Percentiles rank a stretch among this genome's conserved stretches.
Evolutionary conservation across 2,329 filamentous ascomycete genomes (phyloP).

Genomic region (Cladosporium sp.): DNA sequence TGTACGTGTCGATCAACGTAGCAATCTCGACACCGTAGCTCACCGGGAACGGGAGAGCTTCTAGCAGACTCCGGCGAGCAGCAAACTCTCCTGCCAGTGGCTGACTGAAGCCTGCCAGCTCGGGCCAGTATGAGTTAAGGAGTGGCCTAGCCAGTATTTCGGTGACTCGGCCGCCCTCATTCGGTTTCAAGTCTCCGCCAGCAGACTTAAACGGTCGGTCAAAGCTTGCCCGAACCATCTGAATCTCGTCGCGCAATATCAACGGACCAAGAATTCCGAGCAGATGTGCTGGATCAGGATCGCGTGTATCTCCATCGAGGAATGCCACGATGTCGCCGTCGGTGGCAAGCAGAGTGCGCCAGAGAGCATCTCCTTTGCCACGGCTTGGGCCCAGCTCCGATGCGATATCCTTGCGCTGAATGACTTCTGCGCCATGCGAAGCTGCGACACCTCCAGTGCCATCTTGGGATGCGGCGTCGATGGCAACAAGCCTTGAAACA

Average conservation of each 20-base stretch:
- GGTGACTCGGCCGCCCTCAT: constrained; percentile 1
- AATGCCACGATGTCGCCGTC: constrained; percentile 10
- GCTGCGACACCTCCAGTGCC: constrained; percentile 1
- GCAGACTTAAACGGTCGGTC: constrained; percentile 3
- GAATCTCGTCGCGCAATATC: not conserved
- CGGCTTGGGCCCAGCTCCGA: not conserved
- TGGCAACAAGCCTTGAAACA: not conserved
- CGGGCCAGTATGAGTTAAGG: constrained; percentile 2
- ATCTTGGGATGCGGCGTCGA: constrained; percentile 6
- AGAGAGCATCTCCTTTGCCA: constrained; percentile 9
- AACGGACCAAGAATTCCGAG: constrained; percentile 4
- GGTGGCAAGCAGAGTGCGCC: constrained; percentile 1
- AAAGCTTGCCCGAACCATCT: constrained; percentile 8
- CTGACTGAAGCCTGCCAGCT: constrained; percentile 5
- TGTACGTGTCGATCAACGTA: constrained; percentile 7
- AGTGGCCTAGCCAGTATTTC: not conserved
- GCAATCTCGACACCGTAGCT: constrained; percentile 10
- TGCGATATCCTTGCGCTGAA: constrained; percentile 4
- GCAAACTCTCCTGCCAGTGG: constrained; percentile 8
- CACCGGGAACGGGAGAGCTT: constrained; percentile 1
- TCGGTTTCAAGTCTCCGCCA: not conserved
- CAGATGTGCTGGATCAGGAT: not conserved
- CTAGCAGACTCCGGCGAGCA: constrained; percentile 2
- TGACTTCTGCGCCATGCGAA: not conserved
- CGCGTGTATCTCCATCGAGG: constrained; percentile 4